Percentiles rank a stretch among this genome's conserved stretches.
These are phyloP conservation scores for Fusarium abutilonis DNA, from an alignment of 2,329 filamentous ascomycete species.

Conservation along the genomic window DNA sequence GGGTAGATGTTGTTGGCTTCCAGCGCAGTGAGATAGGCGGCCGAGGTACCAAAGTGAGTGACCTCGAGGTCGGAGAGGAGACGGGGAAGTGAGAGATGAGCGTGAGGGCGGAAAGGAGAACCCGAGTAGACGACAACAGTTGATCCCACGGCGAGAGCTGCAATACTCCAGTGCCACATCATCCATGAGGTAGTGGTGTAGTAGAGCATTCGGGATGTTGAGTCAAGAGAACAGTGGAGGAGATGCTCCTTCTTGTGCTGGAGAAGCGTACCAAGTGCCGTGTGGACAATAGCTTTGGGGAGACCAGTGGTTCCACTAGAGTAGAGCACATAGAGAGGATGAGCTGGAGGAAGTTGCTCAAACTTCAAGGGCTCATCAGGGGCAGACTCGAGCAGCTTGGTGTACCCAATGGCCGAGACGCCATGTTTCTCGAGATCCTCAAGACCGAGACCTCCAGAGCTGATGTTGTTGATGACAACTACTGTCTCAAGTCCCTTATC, in stretches of 20 bases:
- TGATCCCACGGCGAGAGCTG: conserved; percentile 82
- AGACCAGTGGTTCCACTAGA: conserved; percentile 87
- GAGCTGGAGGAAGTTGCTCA: conserved; percentile 81
- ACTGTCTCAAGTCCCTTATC: conserved; percentile 71
- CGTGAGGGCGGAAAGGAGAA: conserved; percentile 84
- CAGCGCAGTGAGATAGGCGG: conserved; percentile 90
- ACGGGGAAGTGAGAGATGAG: conserved; percentile 81
- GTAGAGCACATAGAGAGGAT: conserved; percentile 94
- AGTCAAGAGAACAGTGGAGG: conserved; percentile 82
- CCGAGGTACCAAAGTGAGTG: conserved; percentile 94
- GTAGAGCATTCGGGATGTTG: conserved; percentile 82
- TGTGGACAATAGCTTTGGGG: conserved; percentile 95
- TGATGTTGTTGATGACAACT: conserved; percentile 77
- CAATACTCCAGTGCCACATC: conserved; percentile 99
- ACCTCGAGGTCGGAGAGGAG: conserved; percentile 84
- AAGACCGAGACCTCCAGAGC: conserved; percentile 54
- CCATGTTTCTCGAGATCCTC: conserved; percentile 53
- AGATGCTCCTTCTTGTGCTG: conserved; percentile 98
- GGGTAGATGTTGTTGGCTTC: conserved; percentile 79
- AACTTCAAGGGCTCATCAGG: conserved; percentile 67
- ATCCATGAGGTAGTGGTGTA: conserved; percentile 98
- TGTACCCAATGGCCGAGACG: conserved; percentile 57
- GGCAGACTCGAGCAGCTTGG: conserved; percentile 55
- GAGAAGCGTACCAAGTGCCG: conserved; percentile 85
- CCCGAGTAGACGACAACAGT: conserved; percentile 92